Evolutionary conservation across 2,329 filamentous ascomycete species (phyloP), one percentile per base, ranked within the genome.

Genomic region (Diaporthe aspalathi): DNA sequence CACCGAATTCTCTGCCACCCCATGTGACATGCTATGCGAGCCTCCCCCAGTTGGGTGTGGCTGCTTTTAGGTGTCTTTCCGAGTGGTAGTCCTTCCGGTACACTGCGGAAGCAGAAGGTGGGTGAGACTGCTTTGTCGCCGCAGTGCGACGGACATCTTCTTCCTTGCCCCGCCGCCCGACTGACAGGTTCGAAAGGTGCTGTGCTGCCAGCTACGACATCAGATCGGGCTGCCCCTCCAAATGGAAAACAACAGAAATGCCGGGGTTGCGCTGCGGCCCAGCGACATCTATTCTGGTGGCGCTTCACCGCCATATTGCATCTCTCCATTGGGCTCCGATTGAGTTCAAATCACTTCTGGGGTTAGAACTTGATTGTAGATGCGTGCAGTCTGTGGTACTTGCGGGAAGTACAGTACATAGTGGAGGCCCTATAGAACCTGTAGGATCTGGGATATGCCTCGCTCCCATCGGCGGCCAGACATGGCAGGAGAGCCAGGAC

Each of bases 261-360:
- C 20, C 57, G 29, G n/a, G 32, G 45, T 35, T 29, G 45, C 22
- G 43, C 27, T 35, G 29, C 60, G 6, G 45, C 29, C 43, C 45
- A 65, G 20, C 43, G 22, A 27, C 35, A 2, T 50, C 7, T 65
- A 27, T 50, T n/a, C n/a, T 38, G 60, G 60, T 50, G 60, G 60
- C 60, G 60, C 60, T 50, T 65, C 60, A 65, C 60, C 60, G 60
- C 60, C 60, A 65, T 65, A 14, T 65, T 50, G 45, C 60, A n/a
- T 27, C 43, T 49, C 17, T 50, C 14, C 14, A n/a, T 50, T 50
- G 45, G 60, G 60, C 45, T 38, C 45, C 60, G 60, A 38, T 65
- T 65, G 45, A 65, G 60, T 65, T 65, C 8, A 38, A 50, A 16
- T 8, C 45, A 65, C 12, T 24, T 20, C 3, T 29, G 43, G 17